Evolutionary conservation across 345 rosid species (phyloP), one percentile per base, ranked within the genome.

Genomic region (Lepidium africanum): DNA sequence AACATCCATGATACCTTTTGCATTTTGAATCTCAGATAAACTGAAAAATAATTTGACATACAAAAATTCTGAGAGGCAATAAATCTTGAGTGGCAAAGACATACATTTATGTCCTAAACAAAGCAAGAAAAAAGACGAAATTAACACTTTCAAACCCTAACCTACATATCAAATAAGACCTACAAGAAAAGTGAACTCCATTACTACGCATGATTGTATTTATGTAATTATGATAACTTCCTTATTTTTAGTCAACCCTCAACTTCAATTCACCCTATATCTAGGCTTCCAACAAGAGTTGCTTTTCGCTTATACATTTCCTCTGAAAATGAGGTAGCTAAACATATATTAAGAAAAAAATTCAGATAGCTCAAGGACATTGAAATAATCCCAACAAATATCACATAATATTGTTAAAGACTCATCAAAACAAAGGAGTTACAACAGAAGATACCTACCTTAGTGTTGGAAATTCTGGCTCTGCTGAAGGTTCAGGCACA

Each of bases 1-100:
- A 55, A 95, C 98, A 72, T 95, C 99, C 96, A 95, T 85, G 52
- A 91, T 85, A 59, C 96, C 98, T 50, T 94, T 88, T 30, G 99
- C 99, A 80, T 91, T 95, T 78, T 95, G 99, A 78, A 91, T 87
- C 84, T 95, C 99, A 52, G 94, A 78, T 91, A 91, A 70, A 79
- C 99, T 95, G 76, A 35, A 76, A 78, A 80, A 48, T 30, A 72
- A 76, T 65, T 80, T 57, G 63, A 69, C 64, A 72, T 45, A 76
- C 72, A 54, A 39, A 46, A 47, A 4, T 56, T 48, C 56, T 62
- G 61, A 47, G 25, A 63, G 63, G 41, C 70, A 55, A 75, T 36
- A 63, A 9, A 74, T 74, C n/a, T 52, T 47, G 59, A 43, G 53
- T 59, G 69, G 21, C 33, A 48, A 67, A 63, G 54, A 48, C 60